Evolutionary conservation across 2,329 filamentous ascomycete genomes (phyloP).

Genomic region (Beauveria australis): DNA sequence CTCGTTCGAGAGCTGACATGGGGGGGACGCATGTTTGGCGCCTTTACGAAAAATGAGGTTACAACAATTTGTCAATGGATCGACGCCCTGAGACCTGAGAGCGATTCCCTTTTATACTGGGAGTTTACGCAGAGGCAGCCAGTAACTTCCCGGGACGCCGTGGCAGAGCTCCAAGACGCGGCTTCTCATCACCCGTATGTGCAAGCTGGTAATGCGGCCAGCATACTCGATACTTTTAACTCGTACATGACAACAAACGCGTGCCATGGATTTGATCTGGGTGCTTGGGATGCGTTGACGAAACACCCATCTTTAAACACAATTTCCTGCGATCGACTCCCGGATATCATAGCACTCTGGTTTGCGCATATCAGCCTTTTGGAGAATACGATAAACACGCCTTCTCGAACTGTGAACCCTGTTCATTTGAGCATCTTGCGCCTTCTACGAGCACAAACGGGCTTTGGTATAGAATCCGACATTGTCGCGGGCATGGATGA

Average conservation of each 20-base stretch:
- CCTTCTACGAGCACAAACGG: neutral
- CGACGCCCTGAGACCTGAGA: neutral
- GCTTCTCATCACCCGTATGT: neutral
- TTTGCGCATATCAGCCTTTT: conserved; percentile 1
- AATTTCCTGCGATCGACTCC: neutral
- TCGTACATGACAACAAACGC: neutral
- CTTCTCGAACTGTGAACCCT: neutral
- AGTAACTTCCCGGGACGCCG: neutral
- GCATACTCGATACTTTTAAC: neutral
- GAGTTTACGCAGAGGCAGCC: neutral
- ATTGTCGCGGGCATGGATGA: conserved; percentile 8
- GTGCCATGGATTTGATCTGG: neutral
- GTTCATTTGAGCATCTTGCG: neutral
- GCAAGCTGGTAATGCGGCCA: neutral
- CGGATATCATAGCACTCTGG: conserved; percentile 4
- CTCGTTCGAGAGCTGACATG: conserved; percentile 34
- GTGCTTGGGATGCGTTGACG: neutral
- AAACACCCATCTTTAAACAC: neutral
- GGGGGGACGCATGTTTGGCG: conserved; percentile 40
- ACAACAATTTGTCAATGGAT: neutral
- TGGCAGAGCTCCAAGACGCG: neutral
- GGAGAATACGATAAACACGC: neutral
- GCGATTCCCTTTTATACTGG: neutral
- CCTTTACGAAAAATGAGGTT: conserved; percentile 36
- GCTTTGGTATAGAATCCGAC: neutral